Evolutionary conservation across 2,329 filamentous ascomycete species (phyloP), one percentile per base, ranked within the genome.

Genomic region (Thelonectria blattea): DNA sequence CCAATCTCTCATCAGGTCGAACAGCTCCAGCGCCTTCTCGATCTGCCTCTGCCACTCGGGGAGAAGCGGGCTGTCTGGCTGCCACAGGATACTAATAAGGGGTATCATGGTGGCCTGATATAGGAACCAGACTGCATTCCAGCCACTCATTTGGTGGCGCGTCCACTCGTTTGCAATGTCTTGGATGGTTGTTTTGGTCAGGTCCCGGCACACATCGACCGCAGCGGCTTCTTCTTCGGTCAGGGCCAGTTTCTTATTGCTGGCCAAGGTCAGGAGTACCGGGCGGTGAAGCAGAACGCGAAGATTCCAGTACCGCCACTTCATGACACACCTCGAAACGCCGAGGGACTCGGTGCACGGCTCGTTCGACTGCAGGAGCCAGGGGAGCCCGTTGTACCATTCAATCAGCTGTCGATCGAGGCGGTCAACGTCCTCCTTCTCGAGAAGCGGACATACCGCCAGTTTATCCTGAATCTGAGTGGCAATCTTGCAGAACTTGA

Each of bases 61-160:
- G n/a, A 82, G 78, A 22, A 76, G 76, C 7, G 80, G 77, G 68
- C 76, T 81, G 58, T 80, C 76, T 74, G 78, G 80, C 71, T 91
- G 88, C 80, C 85, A 89, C 72, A 92, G 92, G 12, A 93, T 80
- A 18, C 85, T 89, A 10, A 94, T 84, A 1, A 94, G 82, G 0
- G 91, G 91, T 11, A 93, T 87, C 87, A 93, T 91, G 63, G 86
- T 87, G 0, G 91, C 90, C 73, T 93, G 91, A 76, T 92, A 93
- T 59, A 91, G 83, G 75, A 92, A 89, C 90, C 90, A 93, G 1
- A 91, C 89, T 0, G 88, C 90, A 72, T 92, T 91, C 91, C 91
- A 93, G 5, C 90, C 90, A 0, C 86, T 87, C 78, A 93, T 91
- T 70, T 92, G 86, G 71, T 91, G 90, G 45, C 86, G 84, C 46